Evolutionary conservation across 2,329 filamentous ascomycete species (phyloP).

Genomic region (Claviceps humidiphila): DNA sequence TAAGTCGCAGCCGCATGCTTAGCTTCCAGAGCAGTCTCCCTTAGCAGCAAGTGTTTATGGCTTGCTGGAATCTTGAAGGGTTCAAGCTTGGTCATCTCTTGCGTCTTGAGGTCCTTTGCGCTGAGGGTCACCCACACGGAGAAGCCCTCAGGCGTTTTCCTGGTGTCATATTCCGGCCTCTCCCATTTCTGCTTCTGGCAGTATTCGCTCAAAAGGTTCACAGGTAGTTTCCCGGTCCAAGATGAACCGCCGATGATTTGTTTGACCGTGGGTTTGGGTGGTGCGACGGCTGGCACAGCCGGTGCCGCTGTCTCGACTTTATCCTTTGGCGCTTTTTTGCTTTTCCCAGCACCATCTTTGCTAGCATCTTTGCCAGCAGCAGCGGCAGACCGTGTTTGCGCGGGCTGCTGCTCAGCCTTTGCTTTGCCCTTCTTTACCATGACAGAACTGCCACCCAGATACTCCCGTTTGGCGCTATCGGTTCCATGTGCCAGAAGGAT

Average conservation of each 20-base stretch:
- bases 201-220: constrained; percentile 86
- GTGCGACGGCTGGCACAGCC: constrained; percentile 25
- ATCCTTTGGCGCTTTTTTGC: constrained; percentile 26
- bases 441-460: not conserved
- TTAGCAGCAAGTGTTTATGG: constrained; percentile 62
- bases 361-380: constrained; percentile 41
- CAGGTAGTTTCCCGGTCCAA: constrained; percentile 94
- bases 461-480: not conserved
- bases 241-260: constrained; percentile 87
- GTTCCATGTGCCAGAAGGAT: not conserved
- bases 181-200: constrained; percentile 95
- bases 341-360: constrained; percentile 35
- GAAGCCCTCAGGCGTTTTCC: constrained; percentile 59
- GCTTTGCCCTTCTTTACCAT: constrained; percentile 44
- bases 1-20: constrained; percentile 89
- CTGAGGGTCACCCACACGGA: constrained; percentile 72
- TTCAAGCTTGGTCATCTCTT: constrained; percentile 59
- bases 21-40: constrained; percentile 75
- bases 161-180: constrained; percentile 80
- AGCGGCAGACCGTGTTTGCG: constrained; percentile 15
- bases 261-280: constrained; percentile 50
- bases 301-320: constrained; percentile 17
- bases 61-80: constrained; percentile 69
- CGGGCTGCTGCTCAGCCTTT: constrained; percentile 28
- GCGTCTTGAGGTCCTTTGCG: constrained; percentile 66